Conservation (phyloP, 1,139 yeast genomes). For the Insectozyma bohioensis region DNA sequence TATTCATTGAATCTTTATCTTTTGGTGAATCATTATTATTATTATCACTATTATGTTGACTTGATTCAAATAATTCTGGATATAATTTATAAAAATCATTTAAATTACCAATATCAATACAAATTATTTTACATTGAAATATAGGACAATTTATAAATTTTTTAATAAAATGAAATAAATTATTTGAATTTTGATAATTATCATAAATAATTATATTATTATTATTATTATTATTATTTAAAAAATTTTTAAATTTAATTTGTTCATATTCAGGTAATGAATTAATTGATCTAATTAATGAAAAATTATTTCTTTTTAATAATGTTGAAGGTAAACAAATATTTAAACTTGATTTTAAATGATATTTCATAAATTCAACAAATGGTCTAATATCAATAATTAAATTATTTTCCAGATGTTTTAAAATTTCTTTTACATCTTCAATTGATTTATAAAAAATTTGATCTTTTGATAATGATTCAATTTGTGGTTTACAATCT, state of each 20-base stretch:
- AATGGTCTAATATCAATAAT: constrained; percentile 41
- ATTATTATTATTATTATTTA: constrained; percentile 10
- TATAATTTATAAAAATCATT: constrained; percentile 15
- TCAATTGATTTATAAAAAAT: constrained; percentile 6
- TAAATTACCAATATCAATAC: constrained; percentile 15
- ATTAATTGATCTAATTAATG: constrained; percentile 27
- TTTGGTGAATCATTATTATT: constrained; percentile 1
- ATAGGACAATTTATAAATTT: constrained; percentile 45
- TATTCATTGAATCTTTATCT: constrained; percentile 6
- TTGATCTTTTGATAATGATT: constrained; percentile 11
- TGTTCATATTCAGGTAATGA: constrained; percentile 17
- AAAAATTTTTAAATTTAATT: constrained; percentile 3
- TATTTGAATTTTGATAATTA: constrained; percentile 46
- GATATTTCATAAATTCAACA: constrained; percentile 30
- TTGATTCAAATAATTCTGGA: constrained; percentile 13
- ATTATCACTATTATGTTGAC: constrained; percentile 3
- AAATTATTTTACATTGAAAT: too few relatives aligned
- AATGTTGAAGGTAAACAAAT: constrained; percentile 44
- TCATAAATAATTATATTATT: constrained; percentile 37
- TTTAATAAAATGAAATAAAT: constrained; percentile 39
- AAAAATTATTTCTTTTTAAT: constrained; percentile 35
- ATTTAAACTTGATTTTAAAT: constrained; percentile 28
- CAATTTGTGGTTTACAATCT: constrained; percentile 15
- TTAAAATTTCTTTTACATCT: background rate
- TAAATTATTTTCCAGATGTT: constrained; percentile 12